A percentile compares a stretch with the other conserved stretches of the same genome.
Conservation (phyloP, 2,329 filamentous ascomycete genomes). For the Beauveria brongniartii region DNA sequence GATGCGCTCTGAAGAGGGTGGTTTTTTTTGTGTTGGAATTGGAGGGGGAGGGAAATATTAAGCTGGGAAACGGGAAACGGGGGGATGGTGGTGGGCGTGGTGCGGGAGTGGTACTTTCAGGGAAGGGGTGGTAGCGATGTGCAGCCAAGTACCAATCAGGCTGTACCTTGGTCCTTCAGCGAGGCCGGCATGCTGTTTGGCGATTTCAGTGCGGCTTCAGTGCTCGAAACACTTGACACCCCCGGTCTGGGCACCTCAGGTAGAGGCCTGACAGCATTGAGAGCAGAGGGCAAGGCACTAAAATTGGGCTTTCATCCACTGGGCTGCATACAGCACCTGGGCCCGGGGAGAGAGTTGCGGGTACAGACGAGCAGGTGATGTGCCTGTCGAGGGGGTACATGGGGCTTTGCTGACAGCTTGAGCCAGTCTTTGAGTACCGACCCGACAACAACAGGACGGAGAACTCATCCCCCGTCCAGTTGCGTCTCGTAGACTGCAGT, state of each 20-base stretch:
- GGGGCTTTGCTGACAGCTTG: constrained; percentile 5
- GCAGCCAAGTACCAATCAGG: no score
- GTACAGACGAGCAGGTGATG: constrained; percentile 5
- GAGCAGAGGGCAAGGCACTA: not conserved
- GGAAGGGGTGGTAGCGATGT: no score
- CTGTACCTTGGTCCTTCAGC: not conserved
- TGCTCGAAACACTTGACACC: no score
- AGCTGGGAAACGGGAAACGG: not conserved
- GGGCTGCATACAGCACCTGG: not conserved
- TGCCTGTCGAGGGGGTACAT: constrained; percentile 1
- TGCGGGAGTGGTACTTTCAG: not conserved
- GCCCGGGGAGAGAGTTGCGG: not conserved
- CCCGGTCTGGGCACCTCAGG: not conserved
- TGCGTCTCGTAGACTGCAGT: no score
- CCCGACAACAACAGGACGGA: not conserved
- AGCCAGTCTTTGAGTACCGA: not conserved
- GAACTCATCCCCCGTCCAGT: not conserved
- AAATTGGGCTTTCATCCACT: not conserved
- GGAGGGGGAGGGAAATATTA: constrained; percentile 11
- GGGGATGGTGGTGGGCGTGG: not conserved
- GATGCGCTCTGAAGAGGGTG: constrained; percentile 6
- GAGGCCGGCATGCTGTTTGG: no score
- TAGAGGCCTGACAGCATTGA: not conserved
- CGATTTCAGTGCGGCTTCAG: no score
- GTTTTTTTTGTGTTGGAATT: constrained; percentile 8